Evolutionary conservation across 2,329 filamentous ascomycete genomes (phyloP), one percentile per base, ranked within the genome.

Genomic region (Aspergillus candidus): DNA sequence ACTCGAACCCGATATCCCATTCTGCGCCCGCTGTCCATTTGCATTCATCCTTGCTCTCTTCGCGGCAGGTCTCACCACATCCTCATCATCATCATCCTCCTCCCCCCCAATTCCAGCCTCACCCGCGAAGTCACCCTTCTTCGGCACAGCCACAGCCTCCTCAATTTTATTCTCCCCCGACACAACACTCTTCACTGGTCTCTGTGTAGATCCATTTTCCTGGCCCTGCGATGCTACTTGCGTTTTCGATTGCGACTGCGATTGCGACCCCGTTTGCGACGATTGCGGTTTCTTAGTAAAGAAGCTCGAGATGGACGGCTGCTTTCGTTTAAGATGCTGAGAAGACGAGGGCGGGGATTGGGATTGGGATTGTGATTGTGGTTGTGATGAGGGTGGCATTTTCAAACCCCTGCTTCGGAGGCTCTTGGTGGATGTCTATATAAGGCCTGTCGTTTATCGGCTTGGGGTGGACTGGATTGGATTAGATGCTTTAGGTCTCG

Each of bases 301-400:
- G 69, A 94, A 94, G 60, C 82, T 90, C 3, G 88, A 93, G 49
- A 96, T 83, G 1, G 88, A 87, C 53, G 84, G 79, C 61, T 96
- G 67, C 46, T 69, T 69, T 35, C 64, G 59, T 43, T 70, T 69
- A 8, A 66, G 41, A 15, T 52, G 60, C 30, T 61, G 57, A 17
- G 63, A 61, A 14, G 63, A 57, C 11, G 48, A 43, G 4, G 61
- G 54, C 3, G 65, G 59, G 11, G 58, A 50, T 48, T 61, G 59
- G 11, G 58, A 50, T 48, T 61, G 61, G 10, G 65, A 67, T 4
- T 18, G 18, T 18, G 18, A 5, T 18, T 18, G 18, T 3, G 18
- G 6, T 18, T 18, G 18, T 36, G 65, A 63, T 33, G 56, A 54
- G 22, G 59, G 50, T 37, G 64, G 55, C 64, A 68, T 67, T 13